Evolutionary conservation across 2,329 filamentous ascomycete genomes (phyloP), one percentile per base, ranked within the genome.

Genomic region (Furcasterigmium furcatum): DNA sequence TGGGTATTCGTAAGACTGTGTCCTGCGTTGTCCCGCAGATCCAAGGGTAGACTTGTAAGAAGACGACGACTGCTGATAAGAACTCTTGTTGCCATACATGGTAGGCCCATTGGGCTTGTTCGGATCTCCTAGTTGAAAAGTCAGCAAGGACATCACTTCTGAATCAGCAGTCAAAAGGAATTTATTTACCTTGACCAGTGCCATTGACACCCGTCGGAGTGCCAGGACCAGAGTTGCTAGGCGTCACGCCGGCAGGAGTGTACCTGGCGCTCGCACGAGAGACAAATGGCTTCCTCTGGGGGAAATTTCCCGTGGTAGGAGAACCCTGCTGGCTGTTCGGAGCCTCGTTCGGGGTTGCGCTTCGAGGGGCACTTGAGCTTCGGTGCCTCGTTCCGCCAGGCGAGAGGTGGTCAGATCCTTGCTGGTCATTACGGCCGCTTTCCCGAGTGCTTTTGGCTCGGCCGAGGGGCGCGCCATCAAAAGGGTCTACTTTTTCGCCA

Each of bases 401-500:
- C 18, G 50, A 52, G 14, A 52, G 44, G 9, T 49, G 39, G 20
- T 44, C 38, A 32, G 51, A 29, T 45, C 34, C 20, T 9, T 58
- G 45, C 29, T 51, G 58, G 19, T 58, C 54, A 29, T 46, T 58
- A 14, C 61, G 63, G 13, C 58, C 51, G 8, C 61, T 52, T 25
- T 70, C 65, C 27, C 72, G 68, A 16, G 68, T 68, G 58, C 73
- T 78, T 49, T 66, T 70, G 5, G 72, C 64, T n/a, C 74, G 66
- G 40, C 64, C 63, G n/a, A 75, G 46, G 9, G 66, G 56, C 7
- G 58, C 61, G 2, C 69, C 72, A 38, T 80, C 77, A 47, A 79
- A 81, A 0, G 77, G 72, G 38, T 80, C 74, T 5, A 77, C 75
- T 62, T 76, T 83, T 58, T 84, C 81, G 27, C 80, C 79, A 12